Conservation (phyloP, 805 yeast species). For the Brettanomyces custersianus region DNA sequence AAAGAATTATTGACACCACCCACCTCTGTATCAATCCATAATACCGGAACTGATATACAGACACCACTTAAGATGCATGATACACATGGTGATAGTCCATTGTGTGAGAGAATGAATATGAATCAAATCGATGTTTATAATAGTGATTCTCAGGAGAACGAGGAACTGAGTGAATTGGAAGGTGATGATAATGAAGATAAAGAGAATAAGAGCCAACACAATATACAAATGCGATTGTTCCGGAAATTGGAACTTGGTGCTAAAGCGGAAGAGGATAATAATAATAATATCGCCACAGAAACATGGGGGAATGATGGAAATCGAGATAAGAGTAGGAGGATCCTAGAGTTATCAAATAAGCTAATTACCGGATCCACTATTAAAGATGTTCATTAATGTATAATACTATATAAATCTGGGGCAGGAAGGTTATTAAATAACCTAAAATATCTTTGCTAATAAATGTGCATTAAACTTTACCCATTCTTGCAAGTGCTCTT, state of each 20-base stretch:
- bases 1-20: slow-evolving; percentile 1
- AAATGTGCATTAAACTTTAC: slow-evolving; percentile 1
- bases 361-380: too few species aligned
- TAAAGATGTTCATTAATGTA: too few species aligned
- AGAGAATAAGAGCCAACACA: not conserved
- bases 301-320: slow-evolving; percentile 3
- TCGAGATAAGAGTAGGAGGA: not conserved
- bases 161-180: slow-evolving; percentile 3
- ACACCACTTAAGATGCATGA: slow-evolving; percentile 1
- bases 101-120: too few species aligned
- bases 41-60: not conserved
- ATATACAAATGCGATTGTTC: not conserved
- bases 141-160: slow-evolving; percentile 4
- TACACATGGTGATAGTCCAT: too few species aligned
- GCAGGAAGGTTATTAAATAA: not conserved
- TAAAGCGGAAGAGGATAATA: not conserved
- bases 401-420: not conserved
- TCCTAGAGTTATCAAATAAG: not conserved
- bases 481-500: slow-evolving; percentile 12
- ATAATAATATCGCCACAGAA: slow-evolving; percentile 2
- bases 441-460: slow-evolving; percentile 1
- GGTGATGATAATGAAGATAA: not conserved
- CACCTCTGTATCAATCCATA: not conserved
- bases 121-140: slow-evolving; percentile 3
- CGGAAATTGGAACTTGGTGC: slow-evolving; percentile 1